Base-by-base conservation (phyloP, 306 rosid species). In the Albizia julibrissin region DNA sequence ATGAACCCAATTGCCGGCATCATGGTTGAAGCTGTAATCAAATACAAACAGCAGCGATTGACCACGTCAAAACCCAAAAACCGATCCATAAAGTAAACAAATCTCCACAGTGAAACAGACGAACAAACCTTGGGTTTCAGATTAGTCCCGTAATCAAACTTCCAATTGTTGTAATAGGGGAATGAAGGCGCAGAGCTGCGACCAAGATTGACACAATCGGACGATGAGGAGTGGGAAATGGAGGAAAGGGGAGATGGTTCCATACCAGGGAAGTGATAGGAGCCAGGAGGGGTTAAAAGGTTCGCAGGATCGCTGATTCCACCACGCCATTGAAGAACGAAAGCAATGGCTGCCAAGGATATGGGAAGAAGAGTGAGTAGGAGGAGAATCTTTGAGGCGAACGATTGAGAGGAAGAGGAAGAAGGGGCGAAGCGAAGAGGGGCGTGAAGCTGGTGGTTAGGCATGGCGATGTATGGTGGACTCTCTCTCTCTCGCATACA, bases 241-340 rank as follows among this genome's bases (percentile, higher is more conserved):
- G 90, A 87, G 70, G 97, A 89, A 78, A 93, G 91, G 3, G 93
- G 90, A 21, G 98, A 93, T 56, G 97, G 26, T 11, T 93, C 99
- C 98, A 91, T 93, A 59, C 99, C 97, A 22, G 99, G 99, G 81
- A 95, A 93, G 67, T 81, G 87, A 68, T 84, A 89, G 59, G 99
- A 88, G 5, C 98, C 96, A 4, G 92, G 92, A 9, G 99, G 96
- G 39, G 93, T 81, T 85, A 92, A 87, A 10, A 90, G 94, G 37
- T 92, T 87, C 65, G 86, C 70, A 16, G 99, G 99, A 85, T 95
- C 98, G 77, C 90, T 83, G 80, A 93, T 64, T 31, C 98, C 97
- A 27, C 99, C 99, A 1, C 99, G 99, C 99, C 99, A 95, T 91
- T 95, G 99, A 84, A 95, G 99, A 54, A 91, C 66, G 83, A 95